A percentile compares a stretch with the other conserved stretches of the same genome.
Evolutionary conservation across 495 filamentous ascomycete genomes (phyloP).

Genomic region (Daldinia grandis): DNA sequence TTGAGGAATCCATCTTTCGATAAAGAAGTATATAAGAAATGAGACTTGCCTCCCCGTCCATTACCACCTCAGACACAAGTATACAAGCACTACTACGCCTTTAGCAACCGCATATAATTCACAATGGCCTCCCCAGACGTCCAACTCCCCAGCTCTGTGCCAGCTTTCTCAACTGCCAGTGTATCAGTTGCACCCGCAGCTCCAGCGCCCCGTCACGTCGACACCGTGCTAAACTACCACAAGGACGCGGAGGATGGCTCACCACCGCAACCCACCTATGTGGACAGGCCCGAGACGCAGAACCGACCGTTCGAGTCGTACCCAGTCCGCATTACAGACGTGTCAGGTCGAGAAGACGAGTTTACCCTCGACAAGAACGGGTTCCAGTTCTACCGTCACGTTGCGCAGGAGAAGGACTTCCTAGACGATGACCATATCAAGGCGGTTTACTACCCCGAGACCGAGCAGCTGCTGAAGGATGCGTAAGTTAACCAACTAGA

Average conservation of each 20-base stretch:
- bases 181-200: slow-evolving; percentile 1
- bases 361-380: slow-evolving; percentile 55
- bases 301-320: slow-evolving; percentile 50
- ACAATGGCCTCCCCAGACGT: slow-evolving; percentile 46
- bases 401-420: slow-evolving; percentile 67
- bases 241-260: slow-evolving; percentile 68
- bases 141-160: slow-evolving; percentile 32
- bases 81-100: neutral
- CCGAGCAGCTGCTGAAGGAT: slow-evolving; percentile 69
- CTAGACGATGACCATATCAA: slow-evolving; percentile 74
- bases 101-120: neutral
- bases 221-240: slow-evolving; percentile 67
- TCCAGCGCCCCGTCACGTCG: slow-evolving; percentile 51
- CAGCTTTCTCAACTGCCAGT: slow-evolving; percentile 25
- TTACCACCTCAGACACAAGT: neutral
- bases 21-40: slow-evolving; percentile 25
- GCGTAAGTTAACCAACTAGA: slow-evolving; percentile 59
- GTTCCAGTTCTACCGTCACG: slow-evolving; percentile 52
- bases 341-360: slow-evolving; percentile 49
- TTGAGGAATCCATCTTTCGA: neutral
- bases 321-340: slow-evolving; percentile 52
- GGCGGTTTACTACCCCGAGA: slow-evolving; percentile 70
- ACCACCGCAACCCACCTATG: slow-evolving; percentile 59
- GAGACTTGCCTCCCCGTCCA: slow-evolving; percentile 3
- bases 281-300: slow-evolving; percentile 60